Percentiles rank a stretch among this genome's conserved stretches.
Conservation (phyloP, 2,329 filamentous ascomycete genomes). For the Pseudopyricularia javanii region DNA sequence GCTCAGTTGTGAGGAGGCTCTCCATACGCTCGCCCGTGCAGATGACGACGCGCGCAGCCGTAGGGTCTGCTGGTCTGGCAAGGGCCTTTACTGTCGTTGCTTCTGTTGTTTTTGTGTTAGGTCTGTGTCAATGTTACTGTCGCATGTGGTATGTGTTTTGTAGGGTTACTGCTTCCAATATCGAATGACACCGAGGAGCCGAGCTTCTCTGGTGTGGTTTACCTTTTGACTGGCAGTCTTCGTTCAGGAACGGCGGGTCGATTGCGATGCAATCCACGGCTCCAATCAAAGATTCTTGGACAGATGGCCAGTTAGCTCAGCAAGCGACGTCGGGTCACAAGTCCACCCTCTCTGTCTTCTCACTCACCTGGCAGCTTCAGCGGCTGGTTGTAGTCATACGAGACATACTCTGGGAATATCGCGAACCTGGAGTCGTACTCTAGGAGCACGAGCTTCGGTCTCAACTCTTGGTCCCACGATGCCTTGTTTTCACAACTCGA, state of each 20-base stretch:
- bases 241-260: constrained; percentile 69
- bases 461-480: constrained; percentile 14
- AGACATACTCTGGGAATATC: constrained; percentile 62
- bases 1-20: constrained; percentile 39
- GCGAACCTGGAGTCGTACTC: constrained; percentile 65
- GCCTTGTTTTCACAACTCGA: not conserved
- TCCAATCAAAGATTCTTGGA: constrained; percentile 38
- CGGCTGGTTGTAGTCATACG: constrained; percentile 63
- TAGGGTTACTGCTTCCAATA: too few relatives aligned
- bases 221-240: constrained; percentile 74
- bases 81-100: constrained; percentile 69
- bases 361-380: constrained; percentile 46
- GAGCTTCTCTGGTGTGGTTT: constrained; percentile 16
- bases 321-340: too few relatives aligned
- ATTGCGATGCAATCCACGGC: constrained; percentile 57
- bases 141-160: not conserved
- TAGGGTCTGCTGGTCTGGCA: constrained; percentile 32
- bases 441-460: constrained; percentile 51
- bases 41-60: constrained; percentile 38
- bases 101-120: constrained; percentile 27
- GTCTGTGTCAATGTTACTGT: not conserved
- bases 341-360: not conserved
- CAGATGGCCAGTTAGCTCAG: too few relatives aligned
- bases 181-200: too few relatives aligned
- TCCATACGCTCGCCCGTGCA: constrained; percentile 74